These are phyloP conservation scores for Dysphania ambrosioides DNA, from an alignment of 148 eudicot genomes.

Conservation along the genomic window DNA sequence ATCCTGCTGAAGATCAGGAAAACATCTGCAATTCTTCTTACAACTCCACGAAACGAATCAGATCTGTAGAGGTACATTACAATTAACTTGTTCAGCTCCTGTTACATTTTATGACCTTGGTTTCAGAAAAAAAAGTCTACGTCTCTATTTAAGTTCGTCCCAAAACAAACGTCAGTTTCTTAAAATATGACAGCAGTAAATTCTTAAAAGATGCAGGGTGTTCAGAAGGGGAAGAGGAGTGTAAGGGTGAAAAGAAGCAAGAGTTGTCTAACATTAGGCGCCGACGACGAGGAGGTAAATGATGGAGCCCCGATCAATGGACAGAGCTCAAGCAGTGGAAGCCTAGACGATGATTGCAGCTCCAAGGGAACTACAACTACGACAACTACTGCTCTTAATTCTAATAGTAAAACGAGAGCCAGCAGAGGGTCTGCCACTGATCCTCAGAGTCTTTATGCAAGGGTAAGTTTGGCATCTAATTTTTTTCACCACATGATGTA, in stretches of 20 bases:
- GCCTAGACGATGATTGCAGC: slow-evolving; percentile 53
- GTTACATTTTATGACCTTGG: no score
- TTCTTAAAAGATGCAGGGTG: slow-evolving; percentile 23
- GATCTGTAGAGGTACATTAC: slow-evolving; percentile 36
- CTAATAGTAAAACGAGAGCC: slow-evolving; percentile 52
- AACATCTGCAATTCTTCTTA: slow-evolving; percentile 23
- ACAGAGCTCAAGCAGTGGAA: slow-evolving; percentile 30
- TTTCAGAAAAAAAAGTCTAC: background rate
- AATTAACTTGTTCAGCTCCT: background rate
- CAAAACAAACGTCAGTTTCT: background rate
- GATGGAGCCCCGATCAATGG: slow-evolving; percentile 23
- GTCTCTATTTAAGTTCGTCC: background rate
- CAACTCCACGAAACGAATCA: slow-evolving; percentile 43
- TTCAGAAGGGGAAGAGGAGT: slow-evolving; percentile 49
- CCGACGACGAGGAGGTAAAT: slow-evolving; percentile 31
- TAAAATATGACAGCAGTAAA: background rate
- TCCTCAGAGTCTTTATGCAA: slow-evolving; percentile 91
- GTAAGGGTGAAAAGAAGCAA: slow-evolving; percentile 45
- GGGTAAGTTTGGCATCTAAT: slow-evolving; percentile 36
- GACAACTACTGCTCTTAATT: slow-evolving; percentile 19
- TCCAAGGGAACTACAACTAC: slow-evolving; percentile 28
- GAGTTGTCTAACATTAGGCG: slow-evolving; percentile 27
- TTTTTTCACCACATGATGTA: background rate
- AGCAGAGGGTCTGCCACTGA: slow-evolving; percentile 79
- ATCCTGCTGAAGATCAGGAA: slow-evolving; percentile 23